Conservation (phyloP, 1,139 yeast genomes). For the Candida labiduridarum region DNA sequence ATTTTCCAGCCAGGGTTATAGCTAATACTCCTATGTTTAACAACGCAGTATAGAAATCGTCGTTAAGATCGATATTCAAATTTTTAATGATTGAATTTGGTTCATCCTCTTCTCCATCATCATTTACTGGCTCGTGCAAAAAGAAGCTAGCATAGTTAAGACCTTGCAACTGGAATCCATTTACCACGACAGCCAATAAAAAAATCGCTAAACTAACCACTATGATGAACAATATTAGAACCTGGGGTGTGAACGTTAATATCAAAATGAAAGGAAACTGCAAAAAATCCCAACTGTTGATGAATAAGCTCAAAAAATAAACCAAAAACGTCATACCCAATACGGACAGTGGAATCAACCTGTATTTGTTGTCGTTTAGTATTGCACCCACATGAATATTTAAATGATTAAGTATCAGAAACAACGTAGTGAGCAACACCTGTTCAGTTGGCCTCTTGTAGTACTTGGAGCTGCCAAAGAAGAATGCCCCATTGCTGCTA, state of each 20-base stretch:
- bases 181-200: conserved; percentile 57
- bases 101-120: conserved; percentile 30
- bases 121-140: conserved; percentile 28
- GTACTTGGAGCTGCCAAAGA: conserved; percentile 26
- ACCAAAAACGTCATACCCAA: conserved; percentile 53
- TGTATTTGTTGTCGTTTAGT: conserved; percentile 50
- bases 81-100: conserved; percentile 21
- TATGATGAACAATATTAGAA: conserved; percentile 52
- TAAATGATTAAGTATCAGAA: conserved; percentile 57
- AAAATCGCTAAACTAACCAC: conserved; percentile 54
- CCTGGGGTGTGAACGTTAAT: conserved; percentile 63
- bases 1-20: conserved; percentile 65
- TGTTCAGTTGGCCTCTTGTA: conserved; percentile 53
- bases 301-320: conserved; percentile 43
- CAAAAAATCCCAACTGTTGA: conserved; percentile 35
- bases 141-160: conserved; percentile 53
- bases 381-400: conserved; percentile 61
- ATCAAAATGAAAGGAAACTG: conserved; percentile 57
- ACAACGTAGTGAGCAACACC: conserved; percentile 51
- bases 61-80: conserved; percentile 41
- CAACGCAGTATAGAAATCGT: conserved; percentile 68
- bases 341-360: conserved; percentile 63
- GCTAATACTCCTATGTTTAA: conserved; percentile 64
- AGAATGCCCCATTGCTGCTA: conserved; percentile 43
- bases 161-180: conserved; percentile 50